These are phyloP conservation scores for Rhizopus microsporus DNA, from an alignment of 371 early-diverging fungal species.

Conservation along the genomic window DNA sequence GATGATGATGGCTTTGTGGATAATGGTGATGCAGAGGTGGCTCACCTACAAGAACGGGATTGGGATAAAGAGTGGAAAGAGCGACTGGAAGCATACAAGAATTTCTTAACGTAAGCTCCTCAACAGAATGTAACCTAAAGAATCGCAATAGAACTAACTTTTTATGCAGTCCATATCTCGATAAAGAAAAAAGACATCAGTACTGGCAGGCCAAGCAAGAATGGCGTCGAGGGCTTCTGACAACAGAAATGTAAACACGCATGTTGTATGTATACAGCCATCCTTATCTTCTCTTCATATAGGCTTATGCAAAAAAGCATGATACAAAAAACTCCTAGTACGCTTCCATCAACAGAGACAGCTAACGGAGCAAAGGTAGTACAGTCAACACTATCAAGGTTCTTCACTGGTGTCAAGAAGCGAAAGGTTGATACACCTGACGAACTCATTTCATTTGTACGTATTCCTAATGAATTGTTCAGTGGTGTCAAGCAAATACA, in stretches of 20 bases:
- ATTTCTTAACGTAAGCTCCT: constrained; percentile 32
- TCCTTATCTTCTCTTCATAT: neutral
- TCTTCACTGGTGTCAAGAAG: constrained; percentile 47
- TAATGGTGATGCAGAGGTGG: constrained; percentile 32
- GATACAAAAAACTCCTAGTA: neutral
- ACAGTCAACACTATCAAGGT: constrained; percentile 42
- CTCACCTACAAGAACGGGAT: constrained; percentile 24
- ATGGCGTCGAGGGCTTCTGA: constrained; percentile 45
- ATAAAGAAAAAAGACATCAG: constrained; percentile 20
- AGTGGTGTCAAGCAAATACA: constrained; percentile 45
- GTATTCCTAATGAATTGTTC: constrained; percentile 46
- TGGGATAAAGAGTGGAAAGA: constrained; percentile 40
- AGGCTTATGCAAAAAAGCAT: constrained; percentile 11
- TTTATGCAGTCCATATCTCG: constrained; percentile 28
- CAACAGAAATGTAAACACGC: constrained; percentile 41
- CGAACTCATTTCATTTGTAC: constrained; percentile 36
- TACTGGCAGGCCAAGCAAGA: constrained; percentile 39
- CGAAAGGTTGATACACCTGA: constrained; percentile 47
- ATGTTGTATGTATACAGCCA: neutral
- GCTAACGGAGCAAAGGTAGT: neutral
- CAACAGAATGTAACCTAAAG: neutral
- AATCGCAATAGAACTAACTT: neutral
- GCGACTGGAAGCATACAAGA: constrained; percentile 27
- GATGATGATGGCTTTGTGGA: constrained; percentile 25
- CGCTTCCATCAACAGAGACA: neutral